A percentile compares a stretch with the other conserved stretches of the same genome.
Evolutionary conservation across 1,284 basidiomycete species (phyloP).

Genomic region (Sphaerobolus stellatus): DNA sequence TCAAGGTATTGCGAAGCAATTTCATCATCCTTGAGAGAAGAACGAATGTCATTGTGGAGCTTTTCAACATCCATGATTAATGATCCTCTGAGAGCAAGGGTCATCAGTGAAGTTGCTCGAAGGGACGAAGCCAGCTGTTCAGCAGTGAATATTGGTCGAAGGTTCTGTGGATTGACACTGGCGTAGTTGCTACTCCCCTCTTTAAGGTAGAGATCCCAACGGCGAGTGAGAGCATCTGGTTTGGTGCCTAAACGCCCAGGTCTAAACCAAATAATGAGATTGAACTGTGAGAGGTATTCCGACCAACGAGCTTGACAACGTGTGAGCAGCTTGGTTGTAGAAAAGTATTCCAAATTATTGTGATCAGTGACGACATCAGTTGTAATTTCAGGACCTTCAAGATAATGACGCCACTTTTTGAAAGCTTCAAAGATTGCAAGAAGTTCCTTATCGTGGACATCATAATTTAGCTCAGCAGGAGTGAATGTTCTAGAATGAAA

Average conservation of each 20-base stretch:
- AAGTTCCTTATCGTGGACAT: too few species aligned
- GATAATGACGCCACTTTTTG: too few species aligned
- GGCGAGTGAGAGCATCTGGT: conserved; percentile 28
- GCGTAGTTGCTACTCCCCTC: conserved; percentile 24
- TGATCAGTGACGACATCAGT: too few species aligned
- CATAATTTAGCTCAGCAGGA: too few species aligned
- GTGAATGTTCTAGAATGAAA: conserved; percentile 25
- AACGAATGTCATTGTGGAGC: not conserved
- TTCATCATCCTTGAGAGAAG: too few species aligned
- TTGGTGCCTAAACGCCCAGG: conserved; percentile 23
- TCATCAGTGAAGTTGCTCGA: conserved; percentile 10
- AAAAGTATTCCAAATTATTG: conserved; percentile 10
- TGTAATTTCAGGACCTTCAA: too few species aligned
- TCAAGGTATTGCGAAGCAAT: not conserved
- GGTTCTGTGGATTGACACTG: conserved; percentile 28
- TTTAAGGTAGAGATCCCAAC: conserved; percentile 21
- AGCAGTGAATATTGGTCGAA: conserved; percentile 25
- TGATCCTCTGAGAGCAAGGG: too few species aligned
- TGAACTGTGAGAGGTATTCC: conserved; percentile 21
- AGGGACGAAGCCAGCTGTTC: conserved; percentile 20
- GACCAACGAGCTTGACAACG: conserved; percentile 30
- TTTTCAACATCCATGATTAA: not conserved
- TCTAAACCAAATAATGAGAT: conserved; percentile 25
- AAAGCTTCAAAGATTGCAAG: too few species aligned
- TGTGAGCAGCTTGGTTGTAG: conserved; percentile 1